Base-by-base conservation (phyloP, 1,284 basidiomycete genomes). In the Chondrostereum purpureum region DNA sequence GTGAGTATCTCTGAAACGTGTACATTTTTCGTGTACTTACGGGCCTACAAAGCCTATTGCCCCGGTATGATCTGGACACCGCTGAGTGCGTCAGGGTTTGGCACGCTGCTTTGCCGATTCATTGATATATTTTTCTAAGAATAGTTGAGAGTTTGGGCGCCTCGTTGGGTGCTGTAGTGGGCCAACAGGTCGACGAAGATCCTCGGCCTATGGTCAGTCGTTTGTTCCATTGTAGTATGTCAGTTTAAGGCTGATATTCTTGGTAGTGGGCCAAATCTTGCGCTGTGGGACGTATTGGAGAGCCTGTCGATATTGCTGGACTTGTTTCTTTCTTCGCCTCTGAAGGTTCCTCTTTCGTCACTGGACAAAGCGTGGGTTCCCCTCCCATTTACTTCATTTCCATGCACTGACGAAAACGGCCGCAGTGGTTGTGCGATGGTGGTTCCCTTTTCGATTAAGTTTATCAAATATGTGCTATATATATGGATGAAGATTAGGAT, bases 31-130 rank as follows among this genome's bases (percentile, higher is more conserved):
- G 1, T 27, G 20, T 16, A 18, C 3, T 19, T 35, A 18, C 34
- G 20, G 46, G 50, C 46, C 0, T 16, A 43, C 4, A 8, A 8
- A 31, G 27, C 56, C 27, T 59, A 60, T 45, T 56, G 55, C 38
- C 58, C 58, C 5, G 48, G 51, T 5, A 47, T 53, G 3, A 52
- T 58, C 19, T 48, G 50, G 38, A 57, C 55, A 11, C 47, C 57
- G 13, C 12, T 44, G 31, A 59, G 58, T 58, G 22, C 16, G 44
- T 16, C 33, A n/a, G n/a, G 8, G n/a, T n/a, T n/a, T n/a, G n/a
- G n/a, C n/a, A n/a, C n/a, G n/a, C n/a, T n/a, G n/a, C n/a, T n/a
- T n/a, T n/a, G n/a, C n/a, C n/a, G n/a, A n/a, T n/a, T n/a, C n/a
- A n/a, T n/a, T n/a, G n/a, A n/a, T n/a, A n/a, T n/a, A n/a, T n/a